Evolutionary conservation across 2,329 filamentous ascomycete species (phyloP).

Genomic region (Fusarium sterilihyphosum): DNA sequence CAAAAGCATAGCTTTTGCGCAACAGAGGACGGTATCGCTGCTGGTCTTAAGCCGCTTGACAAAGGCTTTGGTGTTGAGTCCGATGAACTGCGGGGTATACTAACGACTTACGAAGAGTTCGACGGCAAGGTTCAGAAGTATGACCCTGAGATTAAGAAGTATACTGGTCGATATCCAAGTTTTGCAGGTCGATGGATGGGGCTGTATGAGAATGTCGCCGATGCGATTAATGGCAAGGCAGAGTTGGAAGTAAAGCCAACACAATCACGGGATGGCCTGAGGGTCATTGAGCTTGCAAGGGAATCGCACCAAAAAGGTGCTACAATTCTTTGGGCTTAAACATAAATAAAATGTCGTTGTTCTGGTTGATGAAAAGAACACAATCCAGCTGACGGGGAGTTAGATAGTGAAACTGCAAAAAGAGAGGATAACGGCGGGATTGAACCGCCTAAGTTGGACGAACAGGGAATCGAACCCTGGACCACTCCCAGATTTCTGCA

Average conservation of each 20-base stretch:
- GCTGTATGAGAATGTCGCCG: constrained; percentile 52
- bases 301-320: constrained; percentile 49
- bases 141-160: constrained; percentile 46
- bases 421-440: not conserved
- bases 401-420: not conserved
- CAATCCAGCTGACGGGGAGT: no score
- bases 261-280: constrained; percentile 51
- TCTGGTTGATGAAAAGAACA: no score
- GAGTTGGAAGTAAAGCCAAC: constrained; percentile 53
- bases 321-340: constrained; percentile 43
- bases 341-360: not conserved
- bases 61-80: constrained; percentile 29
- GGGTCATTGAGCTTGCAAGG: constrained; percentile 51
- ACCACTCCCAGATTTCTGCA: constrained; percentile 12
- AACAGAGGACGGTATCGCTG: constrained; percentile 35
- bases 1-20: constrained; percentile 53
- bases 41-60: constrained; percentile 23
- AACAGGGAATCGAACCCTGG: constrained; percentile 31
- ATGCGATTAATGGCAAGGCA: constrained; percentile 51
- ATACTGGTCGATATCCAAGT: constrained; percentile 51
- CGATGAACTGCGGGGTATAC: constrained; percentile 34
- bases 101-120: constrained; percentile 52
- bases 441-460: constrained; percentile 9
- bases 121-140: constrained; percentile 45
- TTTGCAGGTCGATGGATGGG: constrained; percentile 52